Evolutionary conservation across 1,139 yeast species (phyloP), one percentile per base, ranked within the genome.

Genomic region (Yamadazyma diospyri): DNA sequence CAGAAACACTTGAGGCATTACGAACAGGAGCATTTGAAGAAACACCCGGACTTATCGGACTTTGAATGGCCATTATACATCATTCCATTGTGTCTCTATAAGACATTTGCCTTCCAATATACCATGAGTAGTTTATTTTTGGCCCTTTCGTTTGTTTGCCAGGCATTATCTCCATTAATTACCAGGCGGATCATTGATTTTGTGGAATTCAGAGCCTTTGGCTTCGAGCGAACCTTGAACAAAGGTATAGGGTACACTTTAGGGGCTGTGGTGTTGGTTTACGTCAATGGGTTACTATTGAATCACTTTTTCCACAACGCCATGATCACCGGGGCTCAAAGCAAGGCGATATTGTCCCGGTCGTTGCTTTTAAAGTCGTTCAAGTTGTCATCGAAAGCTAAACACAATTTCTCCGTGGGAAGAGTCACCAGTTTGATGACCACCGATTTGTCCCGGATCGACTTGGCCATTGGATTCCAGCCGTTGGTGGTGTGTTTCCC

Each of bases 321-420:
- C 25, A 68, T 67, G 73, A 53, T 66, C 32, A 56, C 67, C n/a
- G 75, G 74, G 16, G 74, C 73, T n/a, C 65, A 61, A 39, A 43
- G 57, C 25, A 69, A 67, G 46, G 59, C 69, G 21, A 55, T 69
- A 7, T 51, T 69, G 34, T 64, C 73, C 11, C 67, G 64, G 37
- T 57, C 61, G 4, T 46, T 69, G 16, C 48, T 69, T 25, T 43
- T 61, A 29, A 69, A 69, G 42, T 59, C 71, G 3, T 67, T 69
- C 49, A 55, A 51, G 26, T 52, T 69, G 39, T 57, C 59, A 32
- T 53, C 64, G 3, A 56, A 53, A 40, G 50, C 69, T 5, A 61
- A 53, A 38, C 57, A 57, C 40, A 46, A 53, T 32, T 69, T 65
- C 43, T 57, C 72, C 4, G 50, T 57, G 20, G 72, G 72, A 8